Evolutionary conservation across 2,329 filamentous ascomycete species (phyloP).

Genomic region (Colletotrichum simmondsii): DNA sequence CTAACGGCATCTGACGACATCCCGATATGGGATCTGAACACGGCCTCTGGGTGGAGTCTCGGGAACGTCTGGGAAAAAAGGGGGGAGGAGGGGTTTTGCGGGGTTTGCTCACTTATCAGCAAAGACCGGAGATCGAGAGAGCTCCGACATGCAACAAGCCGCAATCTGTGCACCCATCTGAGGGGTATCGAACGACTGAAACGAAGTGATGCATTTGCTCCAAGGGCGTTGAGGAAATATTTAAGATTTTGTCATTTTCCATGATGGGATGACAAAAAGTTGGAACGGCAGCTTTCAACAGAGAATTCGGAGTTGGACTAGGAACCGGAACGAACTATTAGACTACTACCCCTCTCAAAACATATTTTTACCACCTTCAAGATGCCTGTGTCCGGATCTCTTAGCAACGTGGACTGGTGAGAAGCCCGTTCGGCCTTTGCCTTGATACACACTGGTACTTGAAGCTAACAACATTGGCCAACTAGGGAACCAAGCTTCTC

Average conservation of each 20-base stretch:
- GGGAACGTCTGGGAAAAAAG: background rate
- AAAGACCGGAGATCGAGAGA: slow-evolving; percentile 26
- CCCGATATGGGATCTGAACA: slow-evolving; percentile 6
- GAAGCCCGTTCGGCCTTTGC: slow-evolving; percentile 34
- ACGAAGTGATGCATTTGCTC: slow-evolving; percentile 19
- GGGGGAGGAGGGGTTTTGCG: background rate
- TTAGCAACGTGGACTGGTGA: slow-evolving; percentile 46
- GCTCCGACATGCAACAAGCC: background rate
- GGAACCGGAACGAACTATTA: slow-evolving; percentile 9
- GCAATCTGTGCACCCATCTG: slow-evolving; percentile 1
- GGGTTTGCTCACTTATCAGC: slow-evolving; percentile 33
- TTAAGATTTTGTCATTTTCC: slow-evolving; percentile 26
- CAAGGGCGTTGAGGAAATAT: slow-evolving; percentile 22
- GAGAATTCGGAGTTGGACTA: slow-evolving; percentile 4
- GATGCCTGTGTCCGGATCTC: slow-evolving; percentile 45
- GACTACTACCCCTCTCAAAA: slow-evolving; percentile 30
- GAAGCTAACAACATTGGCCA: background rate
- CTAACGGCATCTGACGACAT: background rate
- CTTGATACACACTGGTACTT: slow-evolving; percentile 7
- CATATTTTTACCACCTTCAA: slow-evolving; percentile 17
- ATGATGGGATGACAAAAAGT: background rate
- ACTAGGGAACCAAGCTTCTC: slow-evolving; percentile 32
- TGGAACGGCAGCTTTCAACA: slow-evolving; percentile 7
- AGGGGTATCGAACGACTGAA: slow-evolving; percentile 24
- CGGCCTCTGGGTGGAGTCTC: slow-evolving; percentile 24